A percentile compares a stretch with the other conserved stretches of the same genome.
Evolutionary conservation across 1,284 basidiomycete genomes (phyloP).

Genomic region (Puccinia polysora): DNA sequence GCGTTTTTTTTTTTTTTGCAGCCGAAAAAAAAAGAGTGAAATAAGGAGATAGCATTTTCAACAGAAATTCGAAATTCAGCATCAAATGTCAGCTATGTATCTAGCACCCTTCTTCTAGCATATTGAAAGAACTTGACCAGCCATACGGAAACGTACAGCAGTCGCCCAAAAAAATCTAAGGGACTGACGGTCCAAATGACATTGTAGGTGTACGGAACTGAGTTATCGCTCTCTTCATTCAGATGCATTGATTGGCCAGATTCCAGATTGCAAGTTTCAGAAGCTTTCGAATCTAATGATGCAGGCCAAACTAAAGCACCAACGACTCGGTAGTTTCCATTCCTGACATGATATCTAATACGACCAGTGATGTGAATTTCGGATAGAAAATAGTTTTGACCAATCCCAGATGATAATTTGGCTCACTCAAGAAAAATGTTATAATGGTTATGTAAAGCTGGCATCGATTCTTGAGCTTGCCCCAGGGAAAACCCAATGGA

Average conservation of each 20-base stretch:
- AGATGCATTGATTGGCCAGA: constrained; percentile 59
- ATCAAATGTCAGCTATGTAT: too few species aligned
- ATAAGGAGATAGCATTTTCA: too few species aligned
- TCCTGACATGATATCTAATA: constrained; percentile 73
- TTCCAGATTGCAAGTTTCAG: constrained; percentile 46
- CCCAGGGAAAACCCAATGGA: constrained; percentile 55
- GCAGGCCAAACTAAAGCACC: constrained; percentile 86
- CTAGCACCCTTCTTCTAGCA: too few species aligned
- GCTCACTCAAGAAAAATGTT: constrained; percentile 70
- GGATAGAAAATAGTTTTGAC: too few species aligned
- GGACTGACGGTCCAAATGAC: constrained; percentile 73
- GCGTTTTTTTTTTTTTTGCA: too few species aligned
- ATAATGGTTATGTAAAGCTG: constrained; percentile 86
- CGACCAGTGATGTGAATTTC: too few species aligned
- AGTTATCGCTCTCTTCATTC: constrained; percentile 62
- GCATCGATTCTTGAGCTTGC: constrained; percentile 52
- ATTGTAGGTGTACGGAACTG: constrained; percentile 82
- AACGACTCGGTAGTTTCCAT: constrained; percentile 68
- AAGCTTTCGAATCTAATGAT: constrained; percentile 57
- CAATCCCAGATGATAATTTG: not conserved
- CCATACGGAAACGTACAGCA: not conserved
- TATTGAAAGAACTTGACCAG: too few species aligned
- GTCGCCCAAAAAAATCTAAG: not conserved
- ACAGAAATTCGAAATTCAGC: too few species aligned
- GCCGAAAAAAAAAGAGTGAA: not conserved